These are phyloP conservation scores for Oryza punctata DNA, from an alignment of 176 grass and related monocot genomes.

Conservation along the genomic window DNA sequence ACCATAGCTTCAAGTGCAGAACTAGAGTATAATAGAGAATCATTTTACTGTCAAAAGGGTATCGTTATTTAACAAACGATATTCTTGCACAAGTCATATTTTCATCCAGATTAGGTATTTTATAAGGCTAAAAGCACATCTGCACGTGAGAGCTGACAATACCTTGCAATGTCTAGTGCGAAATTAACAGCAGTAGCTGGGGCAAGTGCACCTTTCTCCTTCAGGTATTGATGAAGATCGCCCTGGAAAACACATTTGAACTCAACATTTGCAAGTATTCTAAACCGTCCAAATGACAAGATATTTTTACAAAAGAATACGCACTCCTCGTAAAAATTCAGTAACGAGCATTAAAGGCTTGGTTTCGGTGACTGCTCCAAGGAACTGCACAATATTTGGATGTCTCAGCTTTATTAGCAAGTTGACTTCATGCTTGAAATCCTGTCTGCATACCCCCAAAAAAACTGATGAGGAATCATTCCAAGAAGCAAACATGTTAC, in stretches of 20 bases:
- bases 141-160: conserved; percentile 36
- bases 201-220: conserved; percentile 81
- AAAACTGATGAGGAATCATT: conserved; percentile 21
- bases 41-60: background rate
- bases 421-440: conserved; percentile 99
- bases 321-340: conserved; percentile 89
- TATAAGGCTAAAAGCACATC: background rate
- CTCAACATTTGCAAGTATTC: conserved; percentile 12
- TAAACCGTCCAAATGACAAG: background rate
- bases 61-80: background rate
- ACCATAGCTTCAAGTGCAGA: conserved; percentile 11
- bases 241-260: conserved; percentile 61
- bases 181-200: conserved; percentile 78
- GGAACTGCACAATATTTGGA: conserved; percentile 99
- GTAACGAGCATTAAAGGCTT: conserved; percentile 97
- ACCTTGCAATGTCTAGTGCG: conserved; percentile 97
- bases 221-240: conserved; percentile 98
- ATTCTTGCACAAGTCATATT: conserved; percentile 7
- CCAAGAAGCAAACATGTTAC: background rate
- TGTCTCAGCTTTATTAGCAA: conserved; percentile 95
- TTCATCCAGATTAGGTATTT: background rate
- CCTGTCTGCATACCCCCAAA: conserved; percentile 69
- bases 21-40: conserved; percentile 21
- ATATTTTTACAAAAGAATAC: conserved; percentile 31
- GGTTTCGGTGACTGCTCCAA: conserved; percentile 97